Conservation (phyloP, 2,329 filamentous ascomycete species). For the Aspergillus ochraceus region DNA sequence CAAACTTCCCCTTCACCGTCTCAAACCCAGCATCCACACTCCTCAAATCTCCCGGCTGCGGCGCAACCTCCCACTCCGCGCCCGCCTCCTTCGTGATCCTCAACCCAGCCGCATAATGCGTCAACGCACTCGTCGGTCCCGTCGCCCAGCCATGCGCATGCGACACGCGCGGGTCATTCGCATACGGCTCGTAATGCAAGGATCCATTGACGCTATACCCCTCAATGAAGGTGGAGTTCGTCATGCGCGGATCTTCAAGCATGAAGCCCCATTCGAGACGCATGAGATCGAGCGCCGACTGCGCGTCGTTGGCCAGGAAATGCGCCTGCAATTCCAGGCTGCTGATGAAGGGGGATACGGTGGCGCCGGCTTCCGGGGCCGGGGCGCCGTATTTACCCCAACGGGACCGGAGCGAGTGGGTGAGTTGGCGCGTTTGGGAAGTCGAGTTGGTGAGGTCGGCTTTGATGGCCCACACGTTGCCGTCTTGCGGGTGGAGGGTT, state of each 20-base stretch:
- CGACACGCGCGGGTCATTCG: slow-evolving; percentile 48
- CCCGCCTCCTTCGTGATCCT: slow-evolving; percentile 39
- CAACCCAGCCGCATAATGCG: slow-evolving; percentile 44
- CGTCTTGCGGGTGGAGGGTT: slow-evolving; percentile 32
- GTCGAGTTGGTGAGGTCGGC: slow-evolving; percentile 29
- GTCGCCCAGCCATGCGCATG: slow-evolving; percentile 56
- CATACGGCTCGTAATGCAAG: slow-evolving; percentile 52
- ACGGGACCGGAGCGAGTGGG: slow-evolving; percentile 37
- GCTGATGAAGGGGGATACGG: slow-evolving; percentile 45
- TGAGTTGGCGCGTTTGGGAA: slow-evolving; percentile 31
- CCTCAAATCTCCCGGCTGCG: slow-evolving; percentile 37
- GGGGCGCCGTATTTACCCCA: slow-evolving; percentile 51
- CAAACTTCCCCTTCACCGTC: slow-evolving; percentile 39
- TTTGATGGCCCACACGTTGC: slow-evolving; percentile 42
- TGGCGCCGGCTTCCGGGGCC: slow-evolving; percentile 41
- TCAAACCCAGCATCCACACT: slow-evolving; percentile 39
- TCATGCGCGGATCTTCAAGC: slow-evolving; percentile 56
- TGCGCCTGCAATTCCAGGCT: slow-evolving; percentile 48
- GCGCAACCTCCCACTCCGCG: slow-evolving; percentile 37
- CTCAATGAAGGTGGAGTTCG: slow-evolving; percentile 54
- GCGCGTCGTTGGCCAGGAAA: slow-evolving; percentile 38
- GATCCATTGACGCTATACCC: slow-evolving; percentile 49
- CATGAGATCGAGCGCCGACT: slow-evolving; percentile 45
- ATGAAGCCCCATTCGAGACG: slow-evolving; percentile 56
- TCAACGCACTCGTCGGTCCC: slow-evolving; percentile 48